These are phyloP conservation scores for Eleusine indica DNA, from an alignment of 176 grass and related monocot genomes.

Conservation along the genomic window DNA sequence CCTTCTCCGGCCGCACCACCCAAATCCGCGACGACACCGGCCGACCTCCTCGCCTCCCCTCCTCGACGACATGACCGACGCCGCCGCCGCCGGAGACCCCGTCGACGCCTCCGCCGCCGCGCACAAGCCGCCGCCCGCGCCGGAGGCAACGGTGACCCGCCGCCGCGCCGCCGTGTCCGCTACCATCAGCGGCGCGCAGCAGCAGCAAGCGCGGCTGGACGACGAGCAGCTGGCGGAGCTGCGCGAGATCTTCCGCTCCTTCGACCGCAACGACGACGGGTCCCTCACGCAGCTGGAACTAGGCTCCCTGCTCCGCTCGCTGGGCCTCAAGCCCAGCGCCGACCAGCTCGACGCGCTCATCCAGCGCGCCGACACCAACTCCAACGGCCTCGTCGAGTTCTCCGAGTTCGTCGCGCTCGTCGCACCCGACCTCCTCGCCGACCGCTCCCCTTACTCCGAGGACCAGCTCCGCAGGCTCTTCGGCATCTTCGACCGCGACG, in stretches of 20 bases:
- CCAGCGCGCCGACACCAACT: slow-evolving; percentile 73
- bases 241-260: slow-evolving; percentile 86
- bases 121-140: neutral
- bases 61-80: slow-evolving; percentile 32
- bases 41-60: slow-evolving; percentile 4
- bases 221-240: slow-evolving; percentile 80
- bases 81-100: slow-evolving; percentile 14
- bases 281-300: slow-evolving; percentile 95
- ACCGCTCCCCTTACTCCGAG: slow-evolving; percentile 80
- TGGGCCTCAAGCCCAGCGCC: slow-evolving; percentile 69
- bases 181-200: slow-evolving; percentile 15
- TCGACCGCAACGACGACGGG: slow-evolving; percentile 88
- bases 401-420: slow-evolving; percentile 88
- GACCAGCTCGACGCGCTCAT: slow-evolving; percentile 80
- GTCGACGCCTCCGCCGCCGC: slow-evolving; percentile 18
- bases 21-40: neutral
- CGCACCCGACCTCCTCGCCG: slow-evolving; percentile 65
- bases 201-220: slow-evolving; percentile 31
- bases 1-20: slow-evolving; percentile 37
- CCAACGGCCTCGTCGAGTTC: slow-evolving; percentile 92
- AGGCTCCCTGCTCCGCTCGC: slow-evolving; percentile 75
- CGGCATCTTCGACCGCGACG: slow-evolving; percentile 80
- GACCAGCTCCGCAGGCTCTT: slow-evolving; percentile 75
- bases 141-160: neutral
- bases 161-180: slow-evolving; percentile 8